Base-by-base conservation (phyloP, 768 basidiomycete species). In the Pisolithus orientalis region DNA sequence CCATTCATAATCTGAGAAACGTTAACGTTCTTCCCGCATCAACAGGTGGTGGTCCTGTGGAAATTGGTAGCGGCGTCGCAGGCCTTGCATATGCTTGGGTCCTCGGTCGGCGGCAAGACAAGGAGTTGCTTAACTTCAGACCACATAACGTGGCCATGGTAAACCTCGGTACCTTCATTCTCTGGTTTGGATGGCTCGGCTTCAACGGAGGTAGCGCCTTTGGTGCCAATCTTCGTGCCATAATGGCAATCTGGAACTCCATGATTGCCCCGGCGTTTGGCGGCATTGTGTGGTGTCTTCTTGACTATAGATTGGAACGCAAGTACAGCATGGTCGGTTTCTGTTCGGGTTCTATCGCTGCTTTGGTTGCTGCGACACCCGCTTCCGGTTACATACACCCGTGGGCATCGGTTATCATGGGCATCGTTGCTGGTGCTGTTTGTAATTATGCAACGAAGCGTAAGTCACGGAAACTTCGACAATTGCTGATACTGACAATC, bases 171-270 rank as follows among this genome's bases (percentile, higher is more conserved):
- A 93, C 88, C 8, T 87, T 84, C 59, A 78, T 93, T 57, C 82
- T 92, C 50, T 92, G 87, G 88, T 87, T 94, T 64, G 90, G 90
- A 25, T 90, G 84, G 83, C 70, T 85, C 52, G 89, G 87, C n/a
- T 92, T 93, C 76, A 94, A 94, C 70, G 92, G 88, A 45, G 92
- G 92, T 25, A 88, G 85, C 52, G 87, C 90, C 3, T 89, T 90
- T 59, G 87, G 87, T 28, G 90, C 90, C 34, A 94, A 94, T 70
- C 74, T 94, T 39, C 84, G 92, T 47, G 91, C 90, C 3, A 76
- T 92, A 52, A 80, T 85, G 65, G 90, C 91, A 16, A 79, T 87
- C 51, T 87, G 91, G 83, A 94, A 94, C 69, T 87, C 90, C 39
- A 93, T 92, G 85, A 71, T 93, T 13, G 81, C 84, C 17, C 87